Conservation (phyloP, 345 rosid species). For the Syzygium aromaticum region DNA sequence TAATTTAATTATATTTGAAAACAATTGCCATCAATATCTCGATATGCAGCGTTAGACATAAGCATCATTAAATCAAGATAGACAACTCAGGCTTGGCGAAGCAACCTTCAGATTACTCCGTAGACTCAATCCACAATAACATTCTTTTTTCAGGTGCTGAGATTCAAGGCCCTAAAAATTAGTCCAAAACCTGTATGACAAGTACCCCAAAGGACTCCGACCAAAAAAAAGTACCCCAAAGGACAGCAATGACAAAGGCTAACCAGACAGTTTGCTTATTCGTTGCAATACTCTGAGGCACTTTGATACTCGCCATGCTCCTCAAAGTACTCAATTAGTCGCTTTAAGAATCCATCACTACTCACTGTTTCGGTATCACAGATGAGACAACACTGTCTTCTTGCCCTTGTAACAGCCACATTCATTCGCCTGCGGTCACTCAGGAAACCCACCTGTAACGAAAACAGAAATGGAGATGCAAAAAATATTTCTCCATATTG, state of each 20-base stretch:
- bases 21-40: neutral
- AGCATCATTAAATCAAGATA: neutral
- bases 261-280: neutral
- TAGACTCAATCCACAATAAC: neutral
- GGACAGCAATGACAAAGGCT: neutral
- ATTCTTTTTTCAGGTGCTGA: neutral
- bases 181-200: neutral
- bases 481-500: neutral
- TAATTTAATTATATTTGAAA: neutral
- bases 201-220: neutral
- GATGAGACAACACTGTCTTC: constrained; percentile 87
- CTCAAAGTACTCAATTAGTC: constrained; percentile 74
- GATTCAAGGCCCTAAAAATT: neutral
- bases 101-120: neutral
- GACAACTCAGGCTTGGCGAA: neutral
- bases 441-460: constrained; percentile 66
- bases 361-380: constrained; percentile 88
- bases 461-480: neutral
- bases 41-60: neutral
- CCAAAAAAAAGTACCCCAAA: neutral
- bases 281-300: constrained; percentile 67
- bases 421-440: constrained; percentile 87
- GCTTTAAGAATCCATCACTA: constrained; percentile 63
- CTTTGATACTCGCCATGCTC: constrained; percentile 90
- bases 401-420: constrained; percentile 88